Evolutionary conservation across 306 rosid species (phyloP).

Genomic region (Malus fusca): DNA sequence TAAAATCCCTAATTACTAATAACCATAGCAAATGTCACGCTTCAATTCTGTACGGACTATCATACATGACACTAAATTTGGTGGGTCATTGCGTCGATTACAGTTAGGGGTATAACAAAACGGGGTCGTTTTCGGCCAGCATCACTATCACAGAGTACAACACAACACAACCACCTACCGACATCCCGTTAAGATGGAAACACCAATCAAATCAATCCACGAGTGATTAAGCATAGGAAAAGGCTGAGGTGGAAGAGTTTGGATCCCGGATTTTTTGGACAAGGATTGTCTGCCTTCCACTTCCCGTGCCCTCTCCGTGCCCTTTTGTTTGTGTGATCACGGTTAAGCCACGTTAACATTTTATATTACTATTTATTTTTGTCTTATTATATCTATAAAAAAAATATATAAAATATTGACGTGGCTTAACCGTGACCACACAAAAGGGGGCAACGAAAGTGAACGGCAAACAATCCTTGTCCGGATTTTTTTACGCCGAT

Average conservation of each 20-base stretch:
- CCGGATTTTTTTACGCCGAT: not conserved
- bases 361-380: too few species aligned
- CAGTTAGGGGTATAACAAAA: not conserved
- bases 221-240: not conserved
- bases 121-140: not conserved
- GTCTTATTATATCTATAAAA: too few species aligned
- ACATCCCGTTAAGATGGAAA: not conserved
- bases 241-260: not conserved
- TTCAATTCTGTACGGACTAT: not conserved
- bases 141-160: not conserved
- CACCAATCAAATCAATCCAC: constrained; percentile 4
- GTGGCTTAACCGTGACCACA: too few species aligned
- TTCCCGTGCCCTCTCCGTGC: too few species aligned
- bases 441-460: too few species aligned
- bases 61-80: not conserved
- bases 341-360: too few species aligned
- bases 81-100: not conserved
- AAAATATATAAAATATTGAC: too few species aligned
- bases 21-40: not conserved
- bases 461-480: too few species aligned
- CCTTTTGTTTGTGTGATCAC: too few species aligned
- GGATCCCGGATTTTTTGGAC: not conserved
- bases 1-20: not conserved
- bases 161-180: not conserved
- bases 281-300: too few species aligned